Evolutionary conservation across 2,329 filamentous ascomycete genomes (phyloP).

Genomic region (Diaporthe longicolla): DNA sequence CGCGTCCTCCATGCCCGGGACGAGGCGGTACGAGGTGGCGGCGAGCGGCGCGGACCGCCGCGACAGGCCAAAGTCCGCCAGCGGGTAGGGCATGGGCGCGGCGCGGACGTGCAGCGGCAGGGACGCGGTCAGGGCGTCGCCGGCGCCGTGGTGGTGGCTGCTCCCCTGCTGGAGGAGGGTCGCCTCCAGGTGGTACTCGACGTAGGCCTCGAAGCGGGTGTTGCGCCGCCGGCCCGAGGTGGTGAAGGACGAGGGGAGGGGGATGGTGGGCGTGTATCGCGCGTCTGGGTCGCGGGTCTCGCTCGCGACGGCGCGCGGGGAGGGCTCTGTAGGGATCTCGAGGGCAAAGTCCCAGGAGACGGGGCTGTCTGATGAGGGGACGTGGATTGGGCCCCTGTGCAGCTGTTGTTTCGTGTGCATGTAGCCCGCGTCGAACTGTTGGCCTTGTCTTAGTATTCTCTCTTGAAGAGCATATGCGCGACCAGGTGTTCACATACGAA

Average conservation of each 20-base stretch:
- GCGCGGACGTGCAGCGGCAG: constrained; percentile 46
- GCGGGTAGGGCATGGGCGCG: constrained; percentile 37
- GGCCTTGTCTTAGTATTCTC: not conserved
- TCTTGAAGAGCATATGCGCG: not conserved
- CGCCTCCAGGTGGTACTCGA: constrained; percentile 56
- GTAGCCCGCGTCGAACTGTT: constrained; percentile 7
- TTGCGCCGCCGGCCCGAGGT: constrained; percentile 11
- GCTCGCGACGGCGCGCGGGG: constrained; percentile 22
- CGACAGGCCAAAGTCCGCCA: constrained; percentile 43
- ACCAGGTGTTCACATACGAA: constrained; percentile 35
- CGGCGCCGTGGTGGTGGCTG: not conserved
- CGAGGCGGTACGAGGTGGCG: constrained; percentile 47
- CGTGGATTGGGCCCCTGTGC: constrained; percentile 48
- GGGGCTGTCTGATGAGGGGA: constrained; percentile 37
- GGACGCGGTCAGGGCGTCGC: constrained; percentile 38
- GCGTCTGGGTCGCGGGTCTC: constrained; percentile 18
- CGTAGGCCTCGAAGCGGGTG: constrained; percentile 46
- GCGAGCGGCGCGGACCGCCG: constrained; percentile 9
- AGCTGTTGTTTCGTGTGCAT: constrained; percentile 24
- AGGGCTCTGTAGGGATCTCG: constrained; percentile 45
- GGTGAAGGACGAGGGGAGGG: constrained; percentile 44
- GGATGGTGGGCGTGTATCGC: constrained; percentile 43
- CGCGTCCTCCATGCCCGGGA: constrained; percentile 50
- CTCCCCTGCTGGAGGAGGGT: constrained; percentile 43
- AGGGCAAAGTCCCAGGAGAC: constrained; percentile 50